Conservation (phyloP, 768 basidiomycete genomes). For the Hypsizygus marmoreus region DNA sequence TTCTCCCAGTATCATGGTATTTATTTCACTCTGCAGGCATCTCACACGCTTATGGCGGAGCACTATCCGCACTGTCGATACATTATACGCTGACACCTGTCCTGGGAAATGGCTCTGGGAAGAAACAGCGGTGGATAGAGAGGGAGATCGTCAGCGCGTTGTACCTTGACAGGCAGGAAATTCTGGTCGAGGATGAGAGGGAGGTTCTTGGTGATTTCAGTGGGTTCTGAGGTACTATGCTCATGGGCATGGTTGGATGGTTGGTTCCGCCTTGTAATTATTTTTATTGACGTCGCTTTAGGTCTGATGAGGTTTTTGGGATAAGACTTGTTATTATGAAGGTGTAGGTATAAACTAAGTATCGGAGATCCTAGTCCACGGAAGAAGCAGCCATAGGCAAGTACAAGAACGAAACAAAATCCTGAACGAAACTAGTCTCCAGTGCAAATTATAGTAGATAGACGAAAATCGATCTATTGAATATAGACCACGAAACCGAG, state of each 20-base stretch:
- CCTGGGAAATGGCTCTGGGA: slow-evolving; percentile 25
- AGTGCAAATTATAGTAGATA: no score
- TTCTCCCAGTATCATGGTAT: neutral
- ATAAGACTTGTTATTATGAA: no score
- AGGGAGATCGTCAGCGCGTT: slow-evolving; percentile 67
- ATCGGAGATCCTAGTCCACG: no score
- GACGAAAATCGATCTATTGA: no score
- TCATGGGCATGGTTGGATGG: slow-evolving; percentile 7
- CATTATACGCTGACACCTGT: slow-evolving; percentile 79
- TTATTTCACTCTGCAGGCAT: slow-evolving; percentile 55
- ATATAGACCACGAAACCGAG: no score
- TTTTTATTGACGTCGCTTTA: no score
- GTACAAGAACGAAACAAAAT: no score
- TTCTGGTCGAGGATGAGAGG: slow-evolving; percentile 50
- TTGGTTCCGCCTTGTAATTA: no score
- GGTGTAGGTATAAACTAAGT: no score
- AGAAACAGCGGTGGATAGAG: slow-evolving; percentile 53
- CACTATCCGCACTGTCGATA: slow-evolving; percentile 84
- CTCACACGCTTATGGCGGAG: slow-evolving; percentile 94
- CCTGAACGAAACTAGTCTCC: no score
- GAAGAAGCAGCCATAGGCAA: no score
- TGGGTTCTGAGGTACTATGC: slow-evolving; percentile 6
- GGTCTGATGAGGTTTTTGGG: no score
- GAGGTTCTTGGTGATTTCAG: slow-evolving; percentile 46
- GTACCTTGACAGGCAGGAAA: slow-evolving; percentile 54